Evolutionary conservation across 345 rosid genomes (phyloP), one percentile per base, ranked within the genome.

Genomic region (Cochlearia excelsa): DNA sequence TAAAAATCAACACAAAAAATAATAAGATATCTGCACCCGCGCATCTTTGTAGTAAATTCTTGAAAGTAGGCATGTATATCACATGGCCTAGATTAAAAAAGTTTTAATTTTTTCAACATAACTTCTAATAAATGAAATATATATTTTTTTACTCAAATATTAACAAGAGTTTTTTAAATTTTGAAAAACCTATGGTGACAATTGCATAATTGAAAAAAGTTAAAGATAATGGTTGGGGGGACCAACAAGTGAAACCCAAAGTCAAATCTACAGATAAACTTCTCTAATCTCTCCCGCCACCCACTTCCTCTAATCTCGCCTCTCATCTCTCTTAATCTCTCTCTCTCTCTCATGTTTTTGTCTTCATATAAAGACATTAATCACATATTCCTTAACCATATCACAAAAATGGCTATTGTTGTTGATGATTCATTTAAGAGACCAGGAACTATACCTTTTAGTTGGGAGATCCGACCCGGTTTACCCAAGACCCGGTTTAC

Each of bases 391-490:
- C 57, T 48, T 63, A 38, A 44, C 44, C 60, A 4, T 28, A 33
- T 34, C 26, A 42, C 43, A 34, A 62, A 56, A 33, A 58, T 71
- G 70, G 38, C 61, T 7, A 59, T 71, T 46, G 46, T 47, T 16
- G 30, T 63, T 64, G 98, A 88, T 30, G 95, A 92, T 9, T 86
- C 95, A 6, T 88, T 81, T 79, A 84, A 59, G 68, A 79, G 81
- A 60, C 87, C 93, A 1, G 98, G 96, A 47, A 68, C 89, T 0
- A 45, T 88, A 47, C 98, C 96, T 2, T 92, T 92, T 75, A 88
- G 88, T 63, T 92, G 96, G 98, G 98, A 92, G 84, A 76, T 86
- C 78, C 90, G 98, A 57, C 96, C 98, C 26, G 98, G 98, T 5
- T 90, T 91, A 2, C 98, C 98, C 68, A 87, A 84, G 62, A 64